phyloP scores from a whole-genome alignment of 108 stramenopile genomes.

The Cyclostephanos invisitatus region DNA sequence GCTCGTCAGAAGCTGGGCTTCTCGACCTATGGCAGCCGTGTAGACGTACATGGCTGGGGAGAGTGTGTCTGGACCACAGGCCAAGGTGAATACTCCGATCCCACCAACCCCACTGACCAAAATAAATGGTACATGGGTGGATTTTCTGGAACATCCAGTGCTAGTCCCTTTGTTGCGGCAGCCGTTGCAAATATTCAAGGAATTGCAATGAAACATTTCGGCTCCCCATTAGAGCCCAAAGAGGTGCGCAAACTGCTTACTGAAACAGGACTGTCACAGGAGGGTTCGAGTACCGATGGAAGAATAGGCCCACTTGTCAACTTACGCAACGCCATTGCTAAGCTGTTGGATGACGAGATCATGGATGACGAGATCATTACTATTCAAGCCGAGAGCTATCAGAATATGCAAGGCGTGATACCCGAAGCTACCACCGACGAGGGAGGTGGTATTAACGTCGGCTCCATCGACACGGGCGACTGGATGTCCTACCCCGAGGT shows the following conservation, averaged over 20 bases:
- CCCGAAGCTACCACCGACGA: too few species aligned
- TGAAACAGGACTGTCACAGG: conserved; percentile 5
- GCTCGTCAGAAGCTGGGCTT: conserved; percentile 5
- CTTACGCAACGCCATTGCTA: conserved; percentile 12
- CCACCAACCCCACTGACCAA: background rate
- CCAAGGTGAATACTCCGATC: conserved; percentile 1
- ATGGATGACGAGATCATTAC: too few species aligned
- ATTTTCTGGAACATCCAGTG: conserved; percentile 16
- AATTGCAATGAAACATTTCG: conserved; percentile 14
- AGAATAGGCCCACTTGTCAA: conserved; percentile 18
- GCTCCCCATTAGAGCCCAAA: conserved; percentile 1
- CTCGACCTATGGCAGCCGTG: conserved; percentile 18
- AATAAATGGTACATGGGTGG: conserved; percentile 7
- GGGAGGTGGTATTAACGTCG: too few species aligned
- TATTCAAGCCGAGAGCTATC: too few species aligned
- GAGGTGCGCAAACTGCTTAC: conserved; percentile 12
- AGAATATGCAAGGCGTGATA: too few species aligned
- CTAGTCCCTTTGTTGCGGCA: conserved; percentile 21
- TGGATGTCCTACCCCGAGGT: too few species aligned
- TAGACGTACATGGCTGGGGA: conserved; percentile 19
- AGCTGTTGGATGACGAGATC: too few species aligned
- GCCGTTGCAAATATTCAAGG: conserved; percentile 22
- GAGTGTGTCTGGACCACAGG: conserved; percentile 4
- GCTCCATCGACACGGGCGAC: too few species aligned
- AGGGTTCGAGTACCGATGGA: background rate